These are phyloP conservation scores for Neocallimastix lanati DNA, from an alignment of 192 early-diverging fungal species.

Conservation along the genomic window DNA sequence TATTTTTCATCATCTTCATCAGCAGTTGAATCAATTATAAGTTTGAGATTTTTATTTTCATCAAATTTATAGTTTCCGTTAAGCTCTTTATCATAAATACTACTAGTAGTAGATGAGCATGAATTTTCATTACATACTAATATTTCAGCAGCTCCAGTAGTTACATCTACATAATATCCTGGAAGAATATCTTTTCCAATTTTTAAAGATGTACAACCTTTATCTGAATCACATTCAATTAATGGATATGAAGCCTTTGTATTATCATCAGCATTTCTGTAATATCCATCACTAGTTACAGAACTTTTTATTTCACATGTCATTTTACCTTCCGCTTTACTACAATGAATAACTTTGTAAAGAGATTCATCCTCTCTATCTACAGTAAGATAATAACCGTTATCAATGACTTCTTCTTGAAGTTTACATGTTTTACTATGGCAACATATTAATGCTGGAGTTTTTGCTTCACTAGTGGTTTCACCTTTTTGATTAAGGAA, in stretches of 20 bases:
- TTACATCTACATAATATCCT: neutral
- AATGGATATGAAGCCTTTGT: neutral
- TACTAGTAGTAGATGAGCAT: neutral
- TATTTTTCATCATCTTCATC: neutral
- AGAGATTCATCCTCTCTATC: neutral
- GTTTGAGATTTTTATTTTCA: neutral
- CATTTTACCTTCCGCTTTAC: too few relatives aligned
- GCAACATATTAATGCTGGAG: neutral
- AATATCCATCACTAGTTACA: neutral
- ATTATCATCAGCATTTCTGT: neutral
- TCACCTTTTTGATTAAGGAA: neutral
- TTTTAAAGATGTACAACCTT: neutral
- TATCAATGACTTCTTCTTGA: neutral
- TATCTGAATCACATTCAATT: neutral
- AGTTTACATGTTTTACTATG: neutral
- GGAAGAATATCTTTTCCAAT: neutral
- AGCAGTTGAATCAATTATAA: neutral
- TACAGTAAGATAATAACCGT: neutral
- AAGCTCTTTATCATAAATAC: too few relatives aligned
- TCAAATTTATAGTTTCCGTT: neutral
- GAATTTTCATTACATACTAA: neutral
- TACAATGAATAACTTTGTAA: neutral
- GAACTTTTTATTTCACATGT: too few relatives aligned
- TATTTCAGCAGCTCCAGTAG: neutral
- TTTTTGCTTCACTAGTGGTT: neutral